Base-by-base conservation (phyloP, 1,139 yeast genomes). In the Saccharomyces pastorianus region DNA sequence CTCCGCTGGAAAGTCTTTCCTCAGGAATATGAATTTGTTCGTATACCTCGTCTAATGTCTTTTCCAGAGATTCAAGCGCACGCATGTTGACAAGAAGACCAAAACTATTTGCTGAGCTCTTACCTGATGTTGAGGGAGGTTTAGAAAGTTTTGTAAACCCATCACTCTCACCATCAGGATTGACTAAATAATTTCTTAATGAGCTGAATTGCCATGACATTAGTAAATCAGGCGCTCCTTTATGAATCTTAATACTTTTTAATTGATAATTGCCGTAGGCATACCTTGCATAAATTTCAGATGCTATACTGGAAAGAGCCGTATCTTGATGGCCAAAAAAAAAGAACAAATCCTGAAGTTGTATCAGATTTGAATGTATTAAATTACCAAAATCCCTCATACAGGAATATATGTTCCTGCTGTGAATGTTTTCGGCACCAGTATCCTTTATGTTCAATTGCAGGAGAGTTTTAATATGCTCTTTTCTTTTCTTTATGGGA, bases 201-300 rank as follows among this genome's bases (percentile, higher is more conserved):
- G 96, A 78, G 71, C 85, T 89, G 79, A 91, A 91, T 66, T 83
- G 84, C 93, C 96, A 91, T 61, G 86, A 83, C 59, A 88, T 79
- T 52, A 87, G 79, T 52, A 93, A 90, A 31, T 73, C 77, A 27
- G 56, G 48, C 13, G 68, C 53, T 14, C 66, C 66, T 56, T 79
- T 80, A 60, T 78, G 80, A 68, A 88, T 88, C 53, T 76, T 73
- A 56, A 90, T 78, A 58, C 83, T 84, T 52, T 88, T 85, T 60
- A 91, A 83, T 47, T 88, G 84, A 73, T 91, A 91, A 48, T 97
- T 96, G 67, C 97, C 83, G 77, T 89, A 90, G 51, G 97, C 95
- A 69, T 97, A 85, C 73, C 97, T 84, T 56, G 90, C 84, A 72
- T 91, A 91, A 56, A 91, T 95, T 72, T 91, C 97, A 49, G 95